Conservation (phyloP, 2,329 filamentous ascomycete genomes). For the Penicillium frequentans region DNA sequence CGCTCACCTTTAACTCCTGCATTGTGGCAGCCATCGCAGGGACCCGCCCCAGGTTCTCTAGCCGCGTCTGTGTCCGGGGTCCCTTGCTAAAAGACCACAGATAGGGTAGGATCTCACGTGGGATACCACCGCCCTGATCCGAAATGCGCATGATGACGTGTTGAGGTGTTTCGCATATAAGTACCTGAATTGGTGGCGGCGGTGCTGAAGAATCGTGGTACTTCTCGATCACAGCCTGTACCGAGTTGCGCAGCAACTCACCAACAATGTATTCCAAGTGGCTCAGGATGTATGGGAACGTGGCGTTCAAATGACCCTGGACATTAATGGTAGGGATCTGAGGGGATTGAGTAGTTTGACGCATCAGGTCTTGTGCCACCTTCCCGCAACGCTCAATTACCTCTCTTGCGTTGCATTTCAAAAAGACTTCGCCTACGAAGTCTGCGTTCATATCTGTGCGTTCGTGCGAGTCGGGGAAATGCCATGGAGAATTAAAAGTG, state of each 20-base stretch:
- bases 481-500: conserved; percentile 87
- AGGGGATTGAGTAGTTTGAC: conserved; percentile 70
- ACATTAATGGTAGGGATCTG: conserved; percentile 78
- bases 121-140: conserved; percentile 90
- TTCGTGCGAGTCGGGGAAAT: conserved; percentile 76
- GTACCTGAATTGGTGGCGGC: conserved; percentile 85
- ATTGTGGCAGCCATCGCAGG: conserved; percentile 91
- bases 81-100: conserved; percentile 98
- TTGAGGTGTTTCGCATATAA: conserved; percentile 89
- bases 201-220: conserved; percentile 50
- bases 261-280: conserved; percentile 97
- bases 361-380: conserved; percentile 72
- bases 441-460: conserved; percentile 66
- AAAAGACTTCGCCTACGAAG: conserved; percentile 92
- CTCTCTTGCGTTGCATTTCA: conserved; percentile 87
- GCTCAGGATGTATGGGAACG: conserved; percentile 93
- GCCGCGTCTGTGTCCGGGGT: conserved; percentile 70
- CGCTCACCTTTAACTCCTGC: conserved; percentile 69
- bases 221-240: conserved; percentile 85
- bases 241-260: conserved; percentile 89
- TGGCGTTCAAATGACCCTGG: conserved; percentile 81
- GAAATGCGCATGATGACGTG: conserved; percentile 96
- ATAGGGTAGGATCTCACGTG: conserved; percentile 78
- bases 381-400: conserved; percentile 81
- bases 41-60: conserved; percentile 83